phyloP scores from a whole-genome alignment of 164 flowering plant genomes.

The Berberis thunbergii region DNA sequence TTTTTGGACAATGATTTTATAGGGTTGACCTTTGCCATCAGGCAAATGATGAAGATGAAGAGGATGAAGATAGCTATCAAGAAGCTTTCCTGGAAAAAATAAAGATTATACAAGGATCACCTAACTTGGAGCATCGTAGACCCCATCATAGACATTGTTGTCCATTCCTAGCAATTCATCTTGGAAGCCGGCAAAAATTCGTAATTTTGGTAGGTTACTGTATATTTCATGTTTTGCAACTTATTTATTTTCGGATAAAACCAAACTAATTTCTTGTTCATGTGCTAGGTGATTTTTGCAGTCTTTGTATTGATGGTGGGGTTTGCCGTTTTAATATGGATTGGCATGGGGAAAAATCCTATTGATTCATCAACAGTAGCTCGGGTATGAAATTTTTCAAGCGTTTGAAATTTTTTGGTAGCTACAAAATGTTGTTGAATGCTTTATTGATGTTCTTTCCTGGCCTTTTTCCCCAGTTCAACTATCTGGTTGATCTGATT shows the following conservation, averaged over 20 bases:
- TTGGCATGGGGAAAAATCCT: conserved; percentile 58
- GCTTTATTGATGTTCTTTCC: background rate
- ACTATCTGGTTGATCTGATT: too few species aligned
- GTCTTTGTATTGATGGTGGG: conserved; percentile 50
- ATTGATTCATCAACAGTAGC: conserved; percentile 61
- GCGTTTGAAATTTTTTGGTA: background rate
- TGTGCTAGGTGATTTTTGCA: conserved; percentile 43
- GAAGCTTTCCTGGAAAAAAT: conserved; percentile 50
- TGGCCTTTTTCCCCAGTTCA: background rate
- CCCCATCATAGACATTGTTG: conserved; percentile 39
- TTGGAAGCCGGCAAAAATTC: conserved; percentile 75
- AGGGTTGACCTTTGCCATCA: conserved; percentile 99
- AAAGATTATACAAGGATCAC: conserved; percentile 20
- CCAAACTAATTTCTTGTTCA: background rate
- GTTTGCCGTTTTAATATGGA: conserved; percentile 72
- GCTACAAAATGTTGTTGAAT: background rate
- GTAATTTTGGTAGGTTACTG: conserved; percentile 58
- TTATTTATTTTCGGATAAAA: background rate
- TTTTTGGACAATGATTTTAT: conserved; percentile 21
- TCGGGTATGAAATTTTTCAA: conserved; percentile 42
- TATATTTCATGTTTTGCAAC: conserved; percentile 1
- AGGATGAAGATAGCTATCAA: conserved; percentile 47
- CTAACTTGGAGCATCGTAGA: conserved; percentile 28
- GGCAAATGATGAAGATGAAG: conserved; percentile 72
- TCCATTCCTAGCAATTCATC: conserved; percentile 37